These are phyloP conservation scores for Aspergillus sp. DNA, from an alignment of 2,329 filamentous ascomycete species.

Conservation along the genomic window DNA sequence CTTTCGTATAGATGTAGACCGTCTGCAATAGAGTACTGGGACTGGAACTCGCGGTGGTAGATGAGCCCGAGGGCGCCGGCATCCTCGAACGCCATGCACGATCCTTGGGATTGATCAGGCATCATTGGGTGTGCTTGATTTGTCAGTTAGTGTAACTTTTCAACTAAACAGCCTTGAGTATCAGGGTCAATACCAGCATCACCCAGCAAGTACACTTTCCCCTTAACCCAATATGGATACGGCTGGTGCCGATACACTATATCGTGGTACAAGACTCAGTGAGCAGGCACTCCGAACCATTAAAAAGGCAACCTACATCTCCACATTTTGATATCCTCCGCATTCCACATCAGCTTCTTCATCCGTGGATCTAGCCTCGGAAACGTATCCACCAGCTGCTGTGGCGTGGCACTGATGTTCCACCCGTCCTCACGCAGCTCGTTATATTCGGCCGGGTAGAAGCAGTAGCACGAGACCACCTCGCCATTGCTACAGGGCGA, in stretches of 20 bases:
- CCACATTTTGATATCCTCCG: constrained; percentile 29
- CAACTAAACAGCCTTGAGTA: neutral
- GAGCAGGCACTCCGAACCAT: neutral
- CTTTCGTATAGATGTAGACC: constrained; percentile 28
- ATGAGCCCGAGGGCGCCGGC: constrained; percentile 39
- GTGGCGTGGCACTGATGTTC: constrained; percentile 21
- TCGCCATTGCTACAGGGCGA: constrained; percentile 40
- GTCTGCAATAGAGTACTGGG: constrained; percentile 19
- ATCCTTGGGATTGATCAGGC: constrained; percentile 34
- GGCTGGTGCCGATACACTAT: constrained; percentile 27
- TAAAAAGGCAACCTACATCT: constrained; percentile 12
- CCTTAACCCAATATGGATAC: constrained; percentile 31
- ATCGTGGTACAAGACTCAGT: neutral
- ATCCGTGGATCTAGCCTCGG: constrained; percentile 22
- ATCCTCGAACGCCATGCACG: constrained; percentile 44
- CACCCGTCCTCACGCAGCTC: constrained; percentile 25
- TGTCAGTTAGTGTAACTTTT: too few species aligned
- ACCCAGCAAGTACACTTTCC: constrained; percentile 27
- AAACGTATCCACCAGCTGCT: constrained; percentile 25
- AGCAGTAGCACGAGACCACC: constrained; percentile 42
- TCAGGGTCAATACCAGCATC: constrained; percentile 22
- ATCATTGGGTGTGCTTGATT: constrained; percentile 30
- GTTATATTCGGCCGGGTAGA: constrained; percentile 28
- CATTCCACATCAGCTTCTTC: constrained; percentile 22
- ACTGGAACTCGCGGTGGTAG: constrained; percentile 27